A percentile compares a stretch with the other conserved stretches of the same genome.
Evolutionary conservation across 768 basidiomycete species (phyloP).

Genomic region (Bullera alba): DNA sequence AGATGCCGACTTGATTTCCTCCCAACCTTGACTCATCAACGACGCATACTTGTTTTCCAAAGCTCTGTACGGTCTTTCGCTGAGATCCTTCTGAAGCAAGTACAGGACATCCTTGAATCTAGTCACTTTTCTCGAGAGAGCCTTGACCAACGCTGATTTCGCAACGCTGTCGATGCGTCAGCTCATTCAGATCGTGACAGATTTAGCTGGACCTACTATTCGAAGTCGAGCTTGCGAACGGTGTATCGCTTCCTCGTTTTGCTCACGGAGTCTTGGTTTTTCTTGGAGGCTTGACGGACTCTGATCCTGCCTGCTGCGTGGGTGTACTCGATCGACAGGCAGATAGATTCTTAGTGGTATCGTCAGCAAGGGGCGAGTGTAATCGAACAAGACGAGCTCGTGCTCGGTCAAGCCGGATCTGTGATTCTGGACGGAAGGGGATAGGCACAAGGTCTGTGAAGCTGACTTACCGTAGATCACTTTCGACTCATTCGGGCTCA

Average conservation of each 20-base stretch:
- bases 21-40: slow-evolving; percentile 11
- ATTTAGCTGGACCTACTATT: slow-evolving; percentile 19
- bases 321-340: slow-evolving; percentile 24
- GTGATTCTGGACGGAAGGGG: too few relatives aligned
- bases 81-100: slow-evolving; percentile 10
- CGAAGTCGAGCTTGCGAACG: slow-evolving; percentile 18
- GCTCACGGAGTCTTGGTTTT: background rate
- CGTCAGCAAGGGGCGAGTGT: too few relatives aligned
- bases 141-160: slow-evolving; percentile 13
- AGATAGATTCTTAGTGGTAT: slow-evolving; percentile 15
- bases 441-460: background rate
- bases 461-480: slow-evolving; percentile 17
- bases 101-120: slow-evolving; percentile 13
- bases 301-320: slow-evolving; percentile 29
- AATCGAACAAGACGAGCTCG: background rate
- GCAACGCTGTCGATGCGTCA: slow-evolving; percentile 25
- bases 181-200: background rate
- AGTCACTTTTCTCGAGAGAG: slow-evolving; percentile 15
- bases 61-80: background rate
- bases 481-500: background rate
- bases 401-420: too few relatives aligned
- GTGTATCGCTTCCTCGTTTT: slow-evolving; percentile 11
- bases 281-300: slow-evolving; percentile 21
- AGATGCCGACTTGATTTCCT: slow-evolving; percentile 15
- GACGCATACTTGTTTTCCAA: background rate